These are phyloP conservation scores for Aegilops speltoides DNA, from an alignment of 176 grass and related monocot genomes.

Conservation along the genomic window DNA sequence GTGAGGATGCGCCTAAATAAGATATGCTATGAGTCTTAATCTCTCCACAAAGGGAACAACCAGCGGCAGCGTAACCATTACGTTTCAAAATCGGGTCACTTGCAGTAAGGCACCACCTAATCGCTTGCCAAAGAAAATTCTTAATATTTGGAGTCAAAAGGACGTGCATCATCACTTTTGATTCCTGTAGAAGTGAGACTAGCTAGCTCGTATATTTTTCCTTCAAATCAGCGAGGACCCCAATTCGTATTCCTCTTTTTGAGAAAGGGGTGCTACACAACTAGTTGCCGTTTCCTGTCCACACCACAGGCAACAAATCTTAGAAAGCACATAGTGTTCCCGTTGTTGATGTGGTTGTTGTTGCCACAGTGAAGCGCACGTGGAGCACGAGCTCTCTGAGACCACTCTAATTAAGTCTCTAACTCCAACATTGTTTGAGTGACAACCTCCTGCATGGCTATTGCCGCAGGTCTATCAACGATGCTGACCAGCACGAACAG, in stretches of 20 bases:
- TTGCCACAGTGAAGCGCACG: background rate
- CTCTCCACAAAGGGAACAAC: no score
- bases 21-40: no score
- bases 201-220: background rate
- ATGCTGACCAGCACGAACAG: no score
- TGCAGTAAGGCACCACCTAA: no score
- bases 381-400: background rate
- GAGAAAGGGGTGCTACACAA: background rate
- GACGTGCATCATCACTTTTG: background rate
- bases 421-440: background rate
- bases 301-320: background rate
- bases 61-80: no score
- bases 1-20: no score
- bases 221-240: background rate
- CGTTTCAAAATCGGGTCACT: no score
- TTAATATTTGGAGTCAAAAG: background rate
- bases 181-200: background rate
- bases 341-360: background rate
- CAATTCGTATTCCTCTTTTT: background rate
- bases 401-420: background rate
- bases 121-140: no score
- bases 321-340: background rate
- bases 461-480: no score
- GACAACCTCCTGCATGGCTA: no score
- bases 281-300: background rate